phyloP scores from a whole-genome alignment of 805 yeast genomes.

The Jamesozyma hellenica region DNA sequence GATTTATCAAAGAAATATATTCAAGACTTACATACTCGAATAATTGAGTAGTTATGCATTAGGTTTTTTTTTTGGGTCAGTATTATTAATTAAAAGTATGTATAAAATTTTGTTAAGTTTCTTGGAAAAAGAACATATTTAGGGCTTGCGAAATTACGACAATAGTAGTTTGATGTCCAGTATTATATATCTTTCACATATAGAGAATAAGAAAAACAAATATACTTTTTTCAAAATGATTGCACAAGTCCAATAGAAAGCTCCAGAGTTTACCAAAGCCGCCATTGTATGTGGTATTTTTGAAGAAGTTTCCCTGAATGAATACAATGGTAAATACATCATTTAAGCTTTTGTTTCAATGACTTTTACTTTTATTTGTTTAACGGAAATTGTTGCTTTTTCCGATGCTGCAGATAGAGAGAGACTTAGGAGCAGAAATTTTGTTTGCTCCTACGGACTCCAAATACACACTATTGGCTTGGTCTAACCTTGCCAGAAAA shows the following conservation, averaged over 20 bases:
- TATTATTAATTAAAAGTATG: no score
- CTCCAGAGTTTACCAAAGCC: slow-evolving; percentile 90
- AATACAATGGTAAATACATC: slow-evolving; percentile 97
- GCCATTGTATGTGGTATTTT: slow-evolving; percentile 95
- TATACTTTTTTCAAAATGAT: no score
- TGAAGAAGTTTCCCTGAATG: slow-evolving; percentile 88
- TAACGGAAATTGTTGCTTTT: slow-evolving; percentile 98
- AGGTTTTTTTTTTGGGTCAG: no score
- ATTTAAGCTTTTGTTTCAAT: slow-evolving; percentile 92
- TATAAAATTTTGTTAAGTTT: no score
- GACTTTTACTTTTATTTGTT: slow-evolving; percentile 99
- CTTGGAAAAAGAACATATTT: no score
- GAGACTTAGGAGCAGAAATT: slow-evolving; percentile 76
- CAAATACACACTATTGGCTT: slow-evolving; percentile 91
- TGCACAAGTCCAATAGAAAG: slow-evolving; percentile 86
- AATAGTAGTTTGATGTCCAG: no score
- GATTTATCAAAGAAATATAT: no score
- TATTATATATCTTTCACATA: no score
- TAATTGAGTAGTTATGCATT: no score
- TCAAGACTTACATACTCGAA: no score
- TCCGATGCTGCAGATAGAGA: slow-evolving; percentile 89
- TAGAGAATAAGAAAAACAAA: no score
- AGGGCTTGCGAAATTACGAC: no score
- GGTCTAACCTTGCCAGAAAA: slow-evolving; percentile 94
- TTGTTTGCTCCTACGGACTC: slow-evolving; percentile 97